phyloP scores from a whole-genome alignment of 2,329 filamentous ascomycete species.

The Fusarium sp. region DNA sequence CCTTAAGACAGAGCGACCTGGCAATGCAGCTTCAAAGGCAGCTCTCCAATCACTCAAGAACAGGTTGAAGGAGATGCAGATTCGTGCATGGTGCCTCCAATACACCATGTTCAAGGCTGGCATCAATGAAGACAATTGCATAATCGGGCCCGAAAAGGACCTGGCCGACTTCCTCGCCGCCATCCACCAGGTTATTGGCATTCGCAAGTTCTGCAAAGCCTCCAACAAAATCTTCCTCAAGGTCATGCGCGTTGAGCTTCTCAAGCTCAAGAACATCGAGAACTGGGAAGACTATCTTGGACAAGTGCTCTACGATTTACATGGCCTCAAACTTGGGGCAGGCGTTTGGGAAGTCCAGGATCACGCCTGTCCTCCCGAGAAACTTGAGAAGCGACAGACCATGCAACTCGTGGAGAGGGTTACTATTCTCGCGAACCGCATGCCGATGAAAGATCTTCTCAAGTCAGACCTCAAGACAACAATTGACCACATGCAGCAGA shows the following conservation, averaged over 20 bases:
- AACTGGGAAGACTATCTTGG: constrained; percentile 89
- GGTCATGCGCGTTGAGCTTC: constrained; percentile 86
- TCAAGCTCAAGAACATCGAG: constrained; percentile 78
- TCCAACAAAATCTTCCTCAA: constrained; percentile 90
- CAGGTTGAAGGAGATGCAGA: constrained; percentile 86
- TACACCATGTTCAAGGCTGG: constrained; percentile 84
- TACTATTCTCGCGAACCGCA: constrained; percentile 80
- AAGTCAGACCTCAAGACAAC: constrained; percentile 91
- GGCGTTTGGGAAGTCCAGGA: constrained; percentile 75
- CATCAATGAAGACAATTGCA: constrained; percentile 74
- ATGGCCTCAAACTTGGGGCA: constrained; percentile 80
- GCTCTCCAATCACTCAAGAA: constrained; percentile 65
- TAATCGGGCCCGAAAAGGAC: constrained; percentile 75
- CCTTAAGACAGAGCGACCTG: constrained; percentile 69
- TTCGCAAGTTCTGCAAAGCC: constrained; percentile 85
- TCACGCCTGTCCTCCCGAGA: constrained; percentile 81
- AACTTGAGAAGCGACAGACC: constrained; percentile 82
- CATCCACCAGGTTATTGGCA: constrained; percentile 84
- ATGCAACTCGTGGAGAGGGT: constrained; percentile 86
- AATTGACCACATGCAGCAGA: constrained; percentile 92
- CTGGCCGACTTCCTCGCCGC: constrained; percentile 82
- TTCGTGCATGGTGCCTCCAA: constrained; percentile 87
- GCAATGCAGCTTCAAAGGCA: constrained; percentile 65
- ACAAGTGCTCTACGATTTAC: constrained; percentile 84
- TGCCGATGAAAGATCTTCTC: constrained; percentile 89